These are phyloP conservation scores for Stipa capillata DNA, from an alignment of 176 grass and related monocot species.

Conservation along the genomic window DNA sequence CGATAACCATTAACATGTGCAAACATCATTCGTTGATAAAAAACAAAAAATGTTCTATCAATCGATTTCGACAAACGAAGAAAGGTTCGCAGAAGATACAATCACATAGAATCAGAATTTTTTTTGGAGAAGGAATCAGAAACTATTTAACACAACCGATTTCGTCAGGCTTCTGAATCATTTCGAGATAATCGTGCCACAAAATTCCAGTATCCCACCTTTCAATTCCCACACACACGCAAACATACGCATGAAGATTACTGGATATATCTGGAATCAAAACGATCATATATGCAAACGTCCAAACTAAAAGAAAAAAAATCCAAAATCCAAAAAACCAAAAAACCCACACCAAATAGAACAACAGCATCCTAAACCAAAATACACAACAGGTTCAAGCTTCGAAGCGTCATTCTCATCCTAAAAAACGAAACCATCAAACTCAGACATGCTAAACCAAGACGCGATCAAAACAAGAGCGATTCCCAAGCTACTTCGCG, in stretches of 20 bases:
- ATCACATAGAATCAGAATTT: too few relatives aligned
- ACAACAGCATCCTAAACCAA: background rate
- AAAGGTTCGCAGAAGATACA: background rate
- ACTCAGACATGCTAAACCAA: background rate
- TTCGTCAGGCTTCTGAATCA: background rate
- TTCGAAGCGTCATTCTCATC: background rate
- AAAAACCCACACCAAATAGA: background rate
- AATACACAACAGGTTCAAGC: too few relatives aligned
- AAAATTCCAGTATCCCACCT: background rate
- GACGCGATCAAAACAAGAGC: background rate
- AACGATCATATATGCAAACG: background rate
- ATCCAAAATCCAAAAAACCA: background rate
- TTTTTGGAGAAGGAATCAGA: background rate
- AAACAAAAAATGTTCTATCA: background rate
- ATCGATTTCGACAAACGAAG: background rate
- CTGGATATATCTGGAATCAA: background rate
- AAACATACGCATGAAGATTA: background rate
- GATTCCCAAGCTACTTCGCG: background rate
- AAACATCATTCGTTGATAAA: constrained; percentile 6
- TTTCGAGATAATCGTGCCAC: background rate
- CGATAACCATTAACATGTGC: background rate
- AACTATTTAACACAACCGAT: background rate
- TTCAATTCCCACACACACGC: background rate
- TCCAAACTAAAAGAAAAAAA: background rate
- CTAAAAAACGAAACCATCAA: background rate